Evolutionary conservation across 2,329 filamentous ascomycete species (phyloP), one percentile per base, ranked within the genome.

Genomic region (Ceratocystis diversiconidia): DNA sequence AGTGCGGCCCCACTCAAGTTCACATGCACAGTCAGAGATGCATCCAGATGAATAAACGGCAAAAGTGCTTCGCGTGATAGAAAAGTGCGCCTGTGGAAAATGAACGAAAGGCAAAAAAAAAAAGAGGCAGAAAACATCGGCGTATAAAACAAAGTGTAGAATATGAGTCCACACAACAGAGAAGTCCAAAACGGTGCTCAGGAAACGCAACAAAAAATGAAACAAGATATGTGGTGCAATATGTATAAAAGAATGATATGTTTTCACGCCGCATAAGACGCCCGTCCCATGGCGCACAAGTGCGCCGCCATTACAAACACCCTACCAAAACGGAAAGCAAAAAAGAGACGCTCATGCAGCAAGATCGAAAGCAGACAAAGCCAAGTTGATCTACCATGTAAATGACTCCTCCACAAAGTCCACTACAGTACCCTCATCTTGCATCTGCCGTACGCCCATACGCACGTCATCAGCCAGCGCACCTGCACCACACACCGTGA

Each of bases 331-430:
- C n/a, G n/a, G 17, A 19, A 62, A 55, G 15, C 22, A 36, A 62
- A 43, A 19, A 36, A 36, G 36, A 59, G 36, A 66, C 12, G n/a
- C 36, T 6, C 10, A 48, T 41, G 61, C 52, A 64, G 17, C 25
- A 17, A 63, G 32, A 59, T 43, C 22, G 41, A 55, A 28, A 60
- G 12, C 12, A 55, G 36, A 50, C 15, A 61, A 44, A 67, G 5
- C 12, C 10, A 41, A 43, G 25, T 17, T 32, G 10, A 19, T 63
- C 74, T 73, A 85, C 82, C 82, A 85, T 0, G 84, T 86, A 71
- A 92, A 92, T 68, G 83, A 85, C 76, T 92, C 89, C 74, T 92
- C 88, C 10, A 88, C 78, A 71, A 90, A 90, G 72, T 91, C 87
- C 17, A 92, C 79, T 52, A 86, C 84, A 1, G 78, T 83, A 52